Percentiles rank a stretch among this genome's conserved stretches.
These are phyloP conservation scores for Pichia manshurica DNA, from an alignment of 805 yeast genomes.

Conservation along the genomic window DNA sequence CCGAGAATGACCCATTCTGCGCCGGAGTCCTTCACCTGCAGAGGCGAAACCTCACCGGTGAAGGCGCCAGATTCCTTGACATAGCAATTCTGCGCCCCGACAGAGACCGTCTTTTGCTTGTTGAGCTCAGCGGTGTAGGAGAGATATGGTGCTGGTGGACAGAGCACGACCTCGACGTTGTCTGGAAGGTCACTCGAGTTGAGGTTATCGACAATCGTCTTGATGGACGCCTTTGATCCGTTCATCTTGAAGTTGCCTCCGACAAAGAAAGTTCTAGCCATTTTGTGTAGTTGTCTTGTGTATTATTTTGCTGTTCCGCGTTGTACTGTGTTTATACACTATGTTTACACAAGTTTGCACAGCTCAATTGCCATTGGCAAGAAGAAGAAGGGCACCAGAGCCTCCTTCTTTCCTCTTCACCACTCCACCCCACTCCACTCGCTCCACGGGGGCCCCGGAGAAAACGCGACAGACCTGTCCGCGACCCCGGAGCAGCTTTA, in stretches of 20 bases:
- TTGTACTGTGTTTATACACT: too few relatives aligned
- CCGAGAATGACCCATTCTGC: slow-evolving; percentile 94
- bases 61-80: slow-evolving; percentile 88
- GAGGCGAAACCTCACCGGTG: slow-evolving; percentile 95
- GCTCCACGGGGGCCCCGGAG: too few relatives aligned
- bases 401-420: too few relatives aligned
- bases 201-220: slow-evolving; percentile 74
- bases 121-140: slow-evolving; percentile 64
- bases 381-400: too few relatives aligned
- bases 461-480: too few relatives aligned
- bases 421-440: too few relatives aligned
- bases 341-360: too few relatives aligned
- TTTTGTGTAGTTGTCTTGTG: background rate
- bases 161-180: slow-evolving; percentile 85
- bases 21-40: slow-evolving; percentile 83
- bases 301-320: background rate
- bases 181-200: slow-evolving; percentile 71
- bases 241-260: slow-evolving; percentile 99
- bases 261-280: slow-evolving; percentile 64
- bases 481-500: too few relatives aligned
- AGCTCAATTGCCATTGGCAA: too few relatives aligned
- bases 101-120: slow-evolving; percentile 65
- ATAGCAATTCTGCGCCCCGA: slow-evolving; percentile 91
- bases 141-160: slow-evolving; percentile 95
- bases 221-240: slow-evolving; percentile 85